Percentiles rank a stretch among this genome's conserved stretches.
Evolutionary conservation across 1,284 basidiomycete genomes (phyloP).

Genomic region (Moniliophthora roreri): DNA sequence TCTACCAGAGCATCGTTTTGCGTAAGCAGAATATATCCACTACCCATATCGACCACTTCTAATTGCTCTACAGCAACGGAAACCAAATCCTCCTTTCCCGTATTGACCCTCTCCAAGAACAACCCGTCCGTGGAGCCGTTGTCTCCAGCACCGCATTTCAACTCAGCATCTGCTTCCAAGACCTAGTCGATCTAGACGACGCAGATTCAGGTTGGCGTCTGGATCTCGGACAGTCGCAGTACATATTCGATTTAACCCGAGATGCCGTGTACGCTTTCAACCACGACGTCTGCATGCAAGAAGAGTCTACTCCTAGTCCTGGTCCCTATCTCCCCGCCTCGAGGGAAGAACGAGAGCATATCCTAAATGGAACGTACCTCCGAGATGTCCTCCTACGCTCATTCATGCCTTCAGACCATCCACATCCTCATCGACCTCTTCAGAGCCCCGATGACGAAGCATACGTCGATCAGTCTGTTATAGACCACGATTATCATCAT

Average conservation of each 20-base stretch:
- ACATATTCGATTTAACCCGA: slow-evolving; percentile 70
- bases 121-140: slow-evolving; percentile 56
- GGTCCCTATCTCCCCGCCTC: slow-evolving; percentile 2
- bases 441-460: slow-evolving; percentile 26
- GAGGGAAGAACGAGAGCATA: slow-evolving; percentile 31
- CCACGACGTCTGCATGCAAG: slow-evolving; percentile 38
- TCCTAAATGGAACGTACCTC: slow-evolving; percentile 67
- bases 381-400: slow-evolving; percentile 65
- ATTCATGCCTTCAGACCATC: slow-evolving; percentile 33
- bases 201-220: slow-evolving; percentile 61
- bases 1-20: slow-evolving; percentile 62
- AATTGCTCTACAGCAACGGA: slow-evolving; percentile 48
- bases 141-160: slow-evolving; percentile 45
- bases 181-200: slow-evolving; percentile 43
- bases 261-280: slow-evolving; percentile 63
- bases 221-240: slow-evolving; percentile 70
- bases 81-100: slow-evolving; percentile 65
- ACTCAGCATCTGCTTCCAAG: slow-evolving; percentile 58
- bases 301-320: no score
- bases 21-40: slow-evolving; percentile 41
- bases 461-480: slow-evolving; percentile 11
- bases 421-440: slow-evolving; percentile 13
- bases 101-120: slow-evolving; percentile 55
- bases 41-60: not conserved
- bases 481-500: slow-evolving; percentile 13